Evolutionary conservation across 1,284 basidiomycete species (phyloP).

Genomic region (Coniferiporia weirii): DNA sequence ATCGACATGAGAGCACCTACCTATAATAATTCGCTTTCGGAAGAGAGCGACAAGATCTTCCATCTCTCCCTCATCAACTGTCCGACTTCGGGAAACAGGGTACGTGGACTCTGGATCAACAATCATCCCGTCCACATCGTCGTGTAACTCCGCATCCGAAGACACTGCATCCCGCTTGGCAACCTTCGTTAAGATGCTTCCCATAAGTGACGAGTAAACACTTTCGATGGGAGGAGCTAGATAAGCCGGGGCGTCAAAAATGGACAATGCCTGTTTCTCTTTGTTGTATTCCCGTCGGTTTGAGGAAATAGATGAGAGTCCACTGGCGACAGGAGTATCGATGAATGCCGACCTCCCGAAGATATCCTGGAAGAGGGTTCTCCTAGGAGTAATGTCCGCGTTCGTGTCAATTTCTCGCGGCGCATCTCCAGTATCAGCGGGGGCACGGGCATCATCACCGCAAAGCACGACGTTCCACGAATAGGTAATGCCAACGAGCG

Average conservation of each 20-base stretch:
- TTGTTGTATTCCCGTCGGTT: constrained; percentile 22
- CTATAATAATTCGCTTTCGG: constrained; percentile 38
- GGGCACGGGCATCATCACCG: constrained; percentile 46
- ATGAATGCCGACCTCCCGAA: constrained; percentile 68
- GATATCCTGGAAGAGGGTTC: constrained; percentile 79
- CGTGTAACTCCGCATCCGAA: constrained; percentile 34
- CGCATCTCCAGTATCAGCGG: constrained; percentile 37
- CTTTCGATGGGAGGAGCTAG: constrained; percentile 73
- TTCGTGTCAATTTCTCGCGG: constrained; percentile 40
- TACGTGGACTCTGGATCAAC: constrained; percentile 12
- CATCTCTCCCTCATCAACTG: constrained; percentile 44
- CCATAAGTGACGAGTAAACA: constrained; percentile 72
- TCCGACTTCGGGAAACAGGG: constrained; percentile 27
- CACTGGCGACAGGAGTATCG: constrained; percentile 25
- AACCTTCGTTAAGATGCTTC: constrained; percentile 45
- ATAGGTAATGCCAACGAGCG: constrained; percentile 61
- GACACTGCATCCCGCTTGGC: constrained; percentile 31
- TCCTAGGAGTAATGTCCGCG: constrained; percentile 32
- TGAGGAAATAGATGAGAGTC: constrained; percentile 17
- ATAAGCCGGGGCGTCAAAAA: constrained; percentile 75
- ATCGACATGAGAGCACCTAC: constrained; percentile 28
- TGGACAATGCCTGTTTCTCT: constrained; percentile 36
- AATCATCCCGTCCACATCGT: constrained; percentile 25
- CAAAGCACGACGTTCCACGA: constrained; percentile 59
- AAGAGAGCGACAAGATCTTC: constrained; percentile 45